A percentile compares a stretch with the other conserved stretches of the same genome.
These are phyloP conservation scores for Candida anglica DNA, from an alignment of 805 yeast species.

Conservation along the genomic window DNA sequence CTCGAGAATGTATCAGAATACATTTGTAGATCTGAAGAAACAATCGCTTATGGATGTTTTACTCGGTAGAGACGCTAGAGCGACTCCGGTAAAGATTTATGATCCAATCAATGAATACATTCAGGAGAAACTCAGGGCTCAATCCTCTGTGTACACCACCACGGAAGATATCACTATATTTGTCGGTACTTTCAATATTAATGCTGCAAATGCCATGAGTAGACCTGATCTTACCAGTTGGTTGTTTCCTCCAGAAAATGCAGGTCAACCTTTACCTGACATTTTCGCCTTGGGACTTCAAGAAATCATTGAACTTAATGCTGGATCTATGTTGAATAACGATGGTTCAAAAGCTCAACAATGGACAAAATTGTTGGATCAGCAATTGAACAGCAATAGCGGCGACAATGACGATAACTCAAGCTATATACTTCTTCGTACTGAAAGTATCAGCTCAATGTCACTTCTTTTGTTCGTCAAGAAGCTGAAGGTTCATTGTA, in stretches of 20 bases:
- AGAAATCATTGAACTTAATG: conserved; percentile 89
- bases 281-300: conserved; percentile 88
- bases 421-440: conserved; percentile 59
- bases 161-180: conserved; percentile 59
- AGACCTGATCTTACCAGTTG: conserved; percentile 60
- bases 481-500: conserved; percentile 23
- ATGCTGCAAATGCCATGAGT: conserved; percentile 58
- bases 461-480: conserved; percentile 62
- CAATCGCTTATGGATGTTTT: conserved; percentile 87
- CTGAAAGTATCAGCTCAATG: conserved; percentile 73
- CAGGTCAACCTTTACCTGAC: conserved; percentile 52
- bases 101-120: conserved; percentile 90
- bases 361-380: conserved; percentile 71
- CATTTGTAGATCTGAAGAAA: conserved; percentile 87
- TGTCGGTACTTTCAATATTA: conserved; percentile 84
- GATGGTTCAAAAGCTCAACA: conserved; percentile 72
- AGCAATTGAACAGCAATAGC: conserved; percentile 49
- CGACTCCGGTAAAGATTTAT: conserved; percentile 65
- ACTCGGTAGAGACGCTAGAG: conserved; percentile 72
- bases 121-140: conserved; percentile 52
- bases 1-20: conserved; percentile 90
- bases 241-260: conserved; percentile 70
- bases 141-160: conserved; percentile 54
- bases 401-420: conserved; percentile 15
- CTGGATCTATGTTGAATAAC: conserved; percentile 83